Evolutionary conservation across 148 eudicot genomes (phyloP), one percentile per base, ranked within the genome.

Genomic region (Drosera capensis): DNA sequence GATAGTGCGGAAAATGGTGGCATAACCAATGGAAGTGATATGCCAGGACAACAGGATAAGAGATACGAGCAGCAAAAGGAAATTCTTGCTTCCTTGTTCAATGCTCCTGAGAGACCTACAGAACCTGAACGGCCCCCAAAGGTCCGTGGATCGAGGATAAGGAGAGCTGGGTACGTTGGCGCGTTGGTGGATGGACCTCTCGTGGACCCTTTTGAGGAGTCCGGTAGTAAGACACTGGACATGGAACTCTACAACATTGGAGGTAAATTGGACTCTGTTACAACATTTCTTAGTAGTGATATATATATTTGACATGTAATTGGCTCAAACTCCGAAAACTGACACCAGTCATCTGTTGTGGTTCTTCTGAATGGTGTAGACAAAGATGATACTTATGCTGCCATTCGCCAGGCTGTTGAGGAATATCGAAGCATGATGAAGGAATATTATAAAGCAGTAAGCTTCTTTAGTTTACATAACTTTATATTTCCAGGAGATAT

Each of bases 351-450:
- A 11, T 34, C 2, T 34, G 38, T 11, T 34, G 8, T 14, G 29
- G 45, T 8, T 20, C 23, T 31, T 28, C 9, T 45, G 50, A 59
- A 54, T 49, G 65, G 43, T 46, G 36, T 40, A 43, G 65, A 64
- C 16, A 61, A 59, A 29, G 58, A 49, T 18, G 40, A 30, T 38
- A 25, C 45, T 39, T 73, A 68, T 25, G 9, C 5, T 35, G 24
- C 30, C 56, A 73, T 73, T 35, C 78, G 74, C 36, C 51, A 51
- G 58, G 71, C 63, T 43, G 79, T 68, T 9, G 62, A 51, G 60
- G 74, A 73, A 56, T 36, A 65, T 37, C 71, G 68, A 43, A 62
- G 51, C 18, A 51, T 63, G 38, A 62, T 37, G 59, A 73, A 61
- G 60, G 68, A 47, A 30, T 73, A 68, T 31, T 73, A 65, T 28